phyloP scores from a whole-genome alignment of 192 early-diverging fungal species.

The Diversispora eburnea region DNA sequence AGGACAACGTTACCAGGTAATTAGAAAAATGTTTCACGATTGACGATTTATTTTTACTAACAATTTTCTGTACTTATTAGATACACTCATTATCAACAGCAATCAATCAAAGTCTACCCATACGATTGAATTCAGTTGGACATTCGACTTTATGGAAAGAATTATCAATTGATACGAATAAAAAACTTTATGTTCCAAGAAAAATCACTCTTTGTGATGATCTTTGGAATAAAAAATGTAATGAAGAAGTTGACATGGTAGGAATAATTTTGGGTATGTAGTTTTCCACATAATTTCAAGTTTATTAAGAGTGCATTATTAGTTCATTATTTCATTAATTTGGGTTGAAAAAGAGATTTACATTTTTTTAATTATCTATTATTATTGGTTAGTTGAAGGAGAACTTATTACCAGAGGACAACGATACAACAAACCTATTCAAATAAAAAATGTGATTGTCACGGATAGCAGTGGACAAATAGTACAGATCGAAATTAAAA shows the following conservation, averaged over 20 bases:
- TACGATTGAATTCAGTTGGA: constrained; percentile 23
- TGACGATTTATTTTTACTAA: constrained; percentile 1
- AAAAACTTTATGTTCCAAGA: constrained; percentile 37
- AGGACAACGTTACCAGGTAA: constrained; percentile 54
- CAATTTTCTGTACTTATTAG: constrained; percentile 18
- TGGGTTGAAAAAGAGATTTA: too few relatives aligned
- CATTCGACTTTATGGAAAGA: constrained; percentile 35
- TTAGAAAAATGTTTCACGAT: constrained; percentile 18
- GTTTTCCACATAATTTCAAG: too few relatives aligned
- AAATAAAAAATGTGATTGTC: constrained; percentile 27
- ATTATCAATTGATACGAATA: constrained; percentile 3
- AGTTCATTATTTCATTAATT: constrained; percentile 1
- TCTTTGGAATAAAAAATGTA: constrained; percentile 21
- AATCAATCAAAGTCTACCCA: constrained; percentile 23
- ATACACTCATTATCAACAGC: constrained; percentile 28
- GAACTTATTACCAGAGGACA: neutral
- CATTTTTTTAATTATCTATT: neutral
- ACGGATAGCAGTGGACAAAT: constrained; percentile 24
- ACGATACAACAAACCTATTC: neutral
- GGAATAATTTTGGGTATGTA: constrained; percentile 40
- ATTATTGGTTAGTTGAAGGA: constrained; percentile 15
- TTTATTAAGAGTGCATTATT: neutral
- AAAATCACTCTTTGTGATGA: constrained; percentile 5
- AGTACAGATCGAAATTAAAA: constrained; percentile 29
- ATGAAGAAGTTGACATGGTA: constrained; percentile 48